These are phyloP conservation scores for Perkinsus chesapeaki DNA, from an alignment of 169 alveolate genomes.

Conservation along the genomic window DNA sequence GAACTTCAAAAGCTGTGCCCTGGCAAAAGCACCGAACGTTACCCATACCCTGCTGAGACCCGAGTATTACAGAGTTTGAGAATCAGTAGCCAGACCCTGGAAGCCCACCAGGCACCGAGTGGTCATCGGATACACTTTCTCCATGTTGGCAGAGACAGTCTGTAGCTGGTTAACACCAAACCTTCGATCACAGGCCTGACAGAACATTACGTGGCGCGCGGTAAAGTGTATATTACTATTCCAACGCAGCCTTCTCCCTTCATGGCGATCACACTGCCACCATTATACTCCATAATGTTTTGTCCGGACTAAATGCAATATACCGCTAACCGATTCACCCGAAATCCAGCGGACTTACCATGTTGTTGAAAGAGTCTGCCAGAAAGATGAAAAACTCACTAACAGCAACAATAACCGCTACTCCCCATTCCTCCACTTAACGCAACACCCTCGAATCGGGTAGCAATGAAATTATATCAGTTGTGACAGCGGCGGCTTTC, in stretches of 20 bases:
- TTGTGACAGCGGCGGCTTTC: too few species aligned
- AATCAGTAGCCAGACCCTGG: conserved; percentile 65
- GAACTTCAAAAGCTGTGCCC: conserved; percentile 42
- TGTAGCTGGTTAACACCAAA: conserved; percentile 44
- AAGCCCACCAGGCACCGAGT: conserved; percentile 56
- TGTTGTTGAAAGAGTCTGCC: neutral
- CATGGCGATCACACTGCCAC: conserved; percentile 66
- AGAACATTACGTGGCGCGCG: neutral
- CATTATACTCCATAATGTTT: conserved; percentile 48
- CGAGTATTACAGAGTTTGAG: conserved; percentile 36
- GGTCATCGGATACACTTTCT: conserved; percentile 59
- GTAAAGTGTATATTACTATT: conserved; percentile 36
- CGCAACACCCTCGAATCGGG: neutral
- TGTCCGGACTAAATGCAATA: neutral
- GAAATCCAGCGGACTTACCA: neutral
- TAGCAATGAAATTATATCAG: too few species aligned
- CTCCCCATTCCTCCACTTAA: neutral
- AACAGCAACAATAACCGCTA: neutral
- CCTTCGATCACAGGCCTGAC: conserved; percentile 43
- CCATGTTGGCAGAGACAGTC: conserved; percentile 48
- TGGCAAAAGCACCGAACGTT: neutral
- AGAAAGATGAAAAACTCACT: neutral
- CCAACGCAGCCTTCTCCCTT: conserved; percentile 69
- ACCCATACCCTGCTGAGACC: neutral
- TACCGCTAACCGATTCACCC: neutral